Base-by-base conservation (phyloP, 805 yeast genomes). In the Metschnikowia lunata region DNA sequence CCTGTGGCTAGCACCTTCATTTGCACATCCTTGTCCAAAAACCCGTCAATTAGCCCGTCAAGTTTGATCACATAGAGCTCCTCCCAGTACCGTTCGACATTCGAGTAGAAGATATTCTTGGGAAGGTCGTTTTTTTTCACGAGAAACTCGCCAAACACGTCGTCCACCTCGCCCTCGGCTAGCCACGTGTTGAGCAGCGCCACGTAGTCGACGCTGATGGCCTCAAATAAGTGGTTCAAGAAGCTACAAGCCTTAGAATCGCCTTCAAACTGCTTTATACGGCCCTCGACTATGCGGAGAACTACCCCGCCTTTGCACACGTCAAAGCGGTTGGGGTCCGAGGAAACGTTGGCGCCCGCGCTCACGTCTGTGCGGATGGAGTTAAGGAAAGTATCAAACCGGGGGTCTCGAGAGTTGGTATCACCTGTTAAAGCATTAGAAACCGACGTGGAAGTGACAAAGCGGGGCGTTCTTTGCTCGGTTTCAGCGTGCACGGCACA, bases 141-240 rank as follows among this genome's bases (percentile, higher is more conserved):
- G 57, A 89, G 65, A 59, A 93, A 93, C 61, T 91, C 99, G 33
- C 82, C 80, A 57, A 79, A 80, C 0, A 87, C 88, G 54, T 93
- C 99, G 49, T 78, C 74, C 8, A 93, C 69, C 6, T 70, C 67
- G 0, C 99, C 99, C 39, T 73, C 66, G 5, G 75, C 72, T 13
- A 91, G 70, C 99, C 99, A 93, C n/a, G 67, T 59, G 52, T 85
- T 82, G 8, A 93, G 67, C 80, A 85, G 84, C 1, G 52, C 52
- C 14, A 87, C 69, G 56, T 88, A 93, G 33, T 79, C 79, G 29
- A 49, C 55, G 32, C 95, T 80, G 1, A 88, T 77, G 11, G 71
- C 71, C 37, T 76, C 75, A 40, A 85, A 77, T 2, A 91, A 54
- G 4, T 57, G 54, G 1, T 66, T 58, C 34, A 88, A 65, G 51